Evolutionary conservation across 345 rosid species (phyloP).

Genomic region (Raphanus sativus): DNA sequence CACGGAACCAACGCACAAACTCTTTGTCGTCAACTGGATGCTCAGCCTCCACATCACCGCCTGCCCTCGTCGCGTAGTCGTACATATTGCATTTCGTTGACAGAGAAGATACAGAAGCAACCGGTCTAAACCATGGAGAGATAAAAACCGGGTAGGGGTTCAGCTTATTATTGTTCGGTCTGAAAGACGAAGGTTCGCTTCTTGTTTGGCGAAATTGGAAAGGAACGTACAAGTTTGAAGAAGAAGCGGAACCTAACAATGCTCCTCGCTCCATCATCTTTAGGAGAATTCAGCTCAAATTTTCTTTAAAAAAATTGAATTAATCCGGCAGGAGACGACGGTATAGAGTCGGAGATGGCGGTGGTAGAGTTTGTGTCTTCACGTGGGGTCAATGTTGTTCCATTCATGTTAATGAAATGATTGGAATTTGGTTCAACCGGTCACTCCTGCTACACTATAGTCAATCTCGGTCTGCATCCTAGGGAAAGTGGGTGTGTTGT

Average conservation of each 20-base stretch:
- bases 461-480: neutral
- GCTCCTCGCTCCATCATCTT: slow-evolving; percentile 26
- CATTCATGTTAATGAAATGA: neutral
- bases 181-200: neutral
- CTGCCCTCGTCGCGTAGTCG: slow-evolving; percentile 40
- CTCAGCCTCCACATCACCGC: slow-evolving; percentile 33
- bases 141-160: slow-evolving; percentile 20
- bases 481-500: too few relatives aligned
- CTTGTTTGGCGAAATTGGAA: slow-evolving; percentile 11
- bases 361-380: slow-evolving; percentile 3
- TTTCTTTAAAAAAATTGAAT: neutral
- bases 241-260: slow-evolving; percentile 14
- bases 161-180: neutral
- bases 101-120: neutral
- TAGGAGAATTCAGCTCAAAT: neutral
- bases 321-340: slow-evolving; percentile 12
- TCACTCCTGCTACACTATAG: neutral
- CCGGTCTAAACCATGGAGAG: slow-evolving; percentile 13
- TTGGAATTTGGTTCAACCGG: neutral
- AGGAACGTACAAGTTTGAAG: slow-evolving; percentile 17
- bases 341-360: slow-evolving; percentile 14
- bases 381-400: neutral
- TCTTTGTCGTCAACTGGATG: slow-evolving; percentile 55
- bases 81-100: slow-evolving; percentile 10
- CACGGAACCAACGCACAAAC: slow-evolving; percentile 95